A percentile compares a stretch with the other conserved stretches of the same genome.
Evolutionary conservation across 768 basidiomycete genomes (phyloP).

Genomic region (Amanita thiersii): DNA sequence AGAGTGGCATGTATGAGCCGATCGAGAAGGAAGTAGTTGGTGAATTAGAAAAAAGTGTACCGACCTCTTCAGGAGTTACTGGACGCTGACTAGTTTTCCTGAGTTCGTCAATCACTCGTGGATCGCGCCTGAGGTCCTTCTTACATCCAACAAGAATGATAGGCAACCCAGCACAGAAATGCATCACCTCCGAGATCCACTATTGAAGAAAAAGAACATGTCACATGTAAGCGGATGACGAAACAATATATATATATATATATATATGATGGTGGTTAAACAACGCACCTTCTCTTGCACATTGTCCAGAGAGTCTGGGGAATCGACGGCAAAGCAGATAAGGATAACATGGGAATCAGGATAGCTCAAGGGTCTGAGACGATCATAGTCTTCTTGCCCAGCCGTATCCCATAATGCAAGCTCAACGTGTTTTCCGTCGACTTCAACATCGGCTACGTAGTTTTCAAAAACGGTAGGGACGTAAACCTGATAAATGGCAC

Average conservation of each 20-base stretch:
- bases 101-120: conserved; percentile 88
- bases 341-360: conserved; percentile 99
- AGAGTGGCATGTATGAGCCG: too few relatives aligned
- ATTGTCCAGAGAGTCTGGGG: conserved; percentile 97
- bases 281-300: conserved; percentile 94
- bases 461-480: conserved; percentile 99
- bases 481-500: conserved; percentile 63
- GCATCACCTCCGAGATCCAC: conserved; percentile 99
- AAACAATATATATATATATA: too few relatives aligned
- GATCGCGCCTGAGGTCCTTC: conserved; percentile 95
- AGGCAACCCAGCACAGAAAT: conserved; percentile 91
- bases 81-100: conserved; percentile 92
- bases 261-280: not conserved
- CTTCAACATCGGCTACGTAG: conserved; percentile 98
- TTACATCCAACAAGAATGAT: conserved; percentile 98
- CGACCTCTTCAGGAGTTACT: conserved; percentile 87
- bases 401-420: conserved; percentile 99
- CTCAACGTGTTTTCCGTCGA: conserved; percentile 97
- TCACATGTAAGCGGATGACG: conserved; percentile 4
- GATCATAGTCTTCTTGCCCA: conserved; percentile 98
- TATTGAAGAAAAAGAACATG: conserved; percentile 22
- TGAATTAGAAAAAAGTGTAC: conserved; percentile 13
- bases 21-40: not conserved
- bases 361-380: conserved; percentile 94
- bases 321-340: conserved; percentile 98